phyloP scores from a whole-genome alignment of 164 flowering plant genomes.

The Piper longum region DNA sequence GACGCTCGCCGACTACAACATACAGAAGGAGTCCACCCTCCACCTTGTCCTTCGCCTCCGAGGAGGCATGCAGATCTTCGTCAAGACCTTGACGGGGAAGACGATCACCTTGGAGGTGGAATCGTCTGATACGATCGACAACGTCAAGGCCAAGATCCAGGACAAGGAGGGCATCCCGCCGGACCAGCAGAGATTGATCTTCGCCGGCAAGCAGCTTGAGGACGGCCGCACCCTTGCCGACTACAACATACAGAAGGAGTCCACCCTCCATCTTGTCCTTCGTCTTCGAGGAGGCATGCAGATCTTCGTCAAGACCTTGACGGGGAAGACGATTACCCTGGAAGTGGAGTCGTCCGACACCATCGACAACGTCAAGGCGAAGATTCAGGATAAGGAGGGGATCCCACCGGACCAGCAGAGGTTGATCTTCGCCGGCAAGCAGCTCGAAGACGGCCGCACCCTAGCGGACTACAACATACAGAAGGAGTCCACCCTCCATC shows the following conservation, averaged over 20 bases:
- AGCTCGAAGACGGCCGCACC: conserved; percentile 9
- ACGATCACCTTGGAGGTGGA: too few relatives aligned
- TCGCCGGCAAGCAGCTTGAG: too few relatives aligned
- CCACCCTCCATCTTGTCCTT: too few relatives aligned
- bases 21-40: conserved; percentile 10
- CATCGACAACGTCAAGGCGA: conserved; percentile 7
- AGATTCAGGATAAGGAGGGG: conserved; percentile 11
- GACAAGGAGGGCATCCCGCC: too few relatives aligned
- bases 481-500: conserved; percentile 10
- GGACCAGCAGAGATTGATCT: too few relatives aligned
- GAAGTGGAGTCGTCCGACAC: conserved; percentile 8
- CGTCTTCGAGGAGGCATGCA: too few relatives aligned
- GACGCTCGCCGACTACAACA: conserved; percentile 9
- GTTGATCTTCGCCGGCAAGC: conserved; percentile 8
- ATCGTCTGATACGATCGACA: too few relatives aligned
- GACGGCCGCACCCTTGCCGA: too few relatives aligned
- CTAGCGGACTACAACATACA: conserved; percentile 9
- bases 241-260: too few relatives aligned
- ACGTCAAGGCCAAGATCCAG: too few relatives aligned
- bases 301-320: conserved; percentile 56
- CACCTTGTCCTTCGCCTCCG: conserved; percentile 7
- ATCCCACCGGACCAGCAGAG: conserved; percentile 10
- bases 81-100: too few relatives aligned
- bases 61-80: conserved; percentile 22
- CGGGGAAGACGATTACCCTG: conserved; percentile 11